Evolutionary conservation across 345 rosid genomes (phyloP).

Genomic region (Boechera divaricarpa): DNA sequence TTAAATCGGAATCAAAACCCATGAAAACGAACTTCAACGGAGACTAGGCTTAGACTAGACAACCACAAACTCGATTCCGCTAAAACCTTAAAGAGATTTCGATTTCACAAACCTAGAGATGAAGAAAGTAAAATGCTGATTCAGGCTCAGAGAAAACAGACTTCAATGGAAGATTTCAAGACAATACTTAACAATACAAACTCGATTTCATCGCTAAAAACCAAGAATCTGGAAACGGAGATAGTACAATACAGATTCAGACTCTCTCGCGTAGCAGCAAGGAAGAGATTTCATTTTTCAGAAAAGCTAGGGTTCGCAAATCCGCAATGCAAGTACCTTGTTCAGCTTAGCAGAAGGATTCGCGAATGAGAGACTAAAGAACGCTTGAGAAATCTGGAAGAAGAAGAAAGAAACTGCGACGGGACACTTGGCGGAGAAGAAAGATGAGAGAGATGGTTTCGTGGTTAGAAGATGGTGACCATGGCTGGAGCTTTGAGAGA

Average conservation of each 20-base stretch:
- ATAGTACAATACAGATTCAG: neutral
- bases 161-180: constrained; percentile 6
- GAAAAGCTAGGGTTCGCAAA: constrained; percentile 35
- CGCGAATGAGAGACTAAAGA: constrained; percentile 11
- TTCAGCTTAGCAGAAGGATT: constrained; percentile 19
- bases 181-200: neutral
- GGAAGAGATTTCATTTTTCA: neutral
- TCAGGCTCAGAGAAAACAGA: constrained; percentile 7
- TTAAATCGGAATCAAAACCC: constrained; percentile 23
- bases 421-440: constrained; percentile 18
- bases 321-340: constrained; percentile 43
- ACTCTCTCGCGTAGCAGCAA: neutral
- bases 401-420: neutral
- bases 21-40: constrained; percentile 18
- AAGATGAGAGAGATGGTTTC: constrained; percentile 10
- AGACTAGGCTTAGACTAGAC: neutral
- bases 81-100: neutral
- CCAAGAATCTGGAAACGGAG: constrained; percentile 9
- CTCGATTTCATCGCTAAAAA: constrained; percentile 22
- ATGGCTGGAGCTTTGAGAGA: constrained; percentile 34
- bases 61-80: constrained; percentile 21
- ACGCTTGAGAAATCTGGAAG: neutral
- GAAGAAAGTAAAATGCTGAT: neutral
- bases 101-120: neutral
- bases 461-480: constrained; percentile 32